Evolutionary conservation across 257 asterid species (phyloP), one percentile per base, ranked within the genome.

Genomic region (Solanum dulcamara): DNA sequence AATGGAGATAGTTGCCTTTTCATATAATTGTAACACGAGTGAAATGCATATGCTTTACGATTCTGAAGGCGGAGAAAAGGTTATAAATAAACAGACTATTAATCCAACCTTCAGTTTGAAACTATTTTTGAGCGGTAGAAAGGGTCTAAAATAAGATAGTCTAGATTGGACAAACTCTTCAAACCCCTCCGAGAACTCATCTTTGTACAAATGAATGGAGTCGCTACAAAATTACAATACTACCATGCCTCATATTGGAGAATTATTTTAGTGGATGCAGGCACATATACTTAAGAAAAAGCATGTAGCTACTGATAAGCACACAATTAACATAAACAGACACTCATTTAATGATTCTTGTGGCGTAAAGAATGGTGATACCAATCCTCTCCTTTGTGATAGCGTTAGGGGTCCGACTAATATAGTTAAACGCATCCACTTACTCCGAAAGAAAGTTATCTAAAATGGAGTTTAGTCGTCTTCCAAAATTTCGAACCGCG

Each of bases 391-490:
- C n/a, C 35, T 75, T 75, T 44, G 26, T 30, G 24, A 14, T 75
- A 26, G 15, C 20, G 12, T 44, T 26, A 44, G 26, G 26, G 60
- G 38, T 77, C 40, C 82, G 46, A 77, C 82, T 26, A 77, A 44
- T 17, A 77, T 46, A 46, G 42, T 46, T 46, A 55, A 55, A 83
- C 17, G 15, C 50, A 79, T 83, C 55, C 64, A 83, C 93, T 86
- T 89, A 91, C 94, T 89, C 91, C 3, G 93, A 89, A 64, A 91
- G 88, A 88, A 88, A 90, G 71, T 37, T 87, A 84, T 86, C 86
- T 89, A 91, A 87, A 55, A 90, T 81, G 51, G 91, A 90, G 89
- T 91, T 89, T 18, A 90, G 82, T 70, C 86, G 85, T 89, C 89
- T 90, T 20, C 94, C 94, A 74, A 91, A 91, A 77, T 87, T 89